Evolutionary conservation across 805 yeast genomes (phyloP).

Genomic region (Kluyveromyces starmeri): DNA sequence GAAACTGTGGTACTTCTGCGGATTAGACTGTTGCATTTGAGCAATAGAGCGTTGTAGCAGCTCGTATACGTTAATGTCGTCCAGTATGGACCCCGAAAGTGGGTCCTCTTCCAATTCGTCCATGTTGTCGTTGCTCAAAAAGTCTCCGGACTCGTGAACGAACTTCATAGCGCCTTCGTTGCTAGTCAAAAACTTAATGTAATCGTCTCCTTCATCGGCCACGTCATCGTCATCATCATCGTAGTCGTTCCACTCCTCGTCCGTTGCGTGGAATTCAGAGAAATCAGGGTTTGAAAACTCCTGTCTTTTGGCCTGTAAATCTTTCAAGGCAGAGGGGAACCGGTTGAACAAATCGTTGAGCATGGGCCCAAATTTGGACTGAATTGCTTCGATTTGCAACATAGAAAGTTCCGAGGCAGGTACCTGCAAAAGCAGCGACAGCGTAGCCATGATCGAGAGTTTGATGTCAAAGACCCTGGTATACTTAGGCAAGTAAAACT

Average conservation of each 20-base stretch:
- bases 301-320: slow-evolving; percentile 54
- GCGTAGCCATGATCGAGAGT: slow-evolving; percentile 57
- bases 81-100: slow-evolving; percentile 69
- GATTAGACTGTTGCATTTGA: slow-evolving; percentile 40
- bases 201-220: slow-evolving; percentile 33
- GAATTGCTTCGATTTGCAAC: slow-evolving; percentile 30
- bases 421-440: slow-evolving; percentile 36
- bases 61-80: slow-evolving; percentile 60
- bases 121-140: slow-evolving; percentile 41
- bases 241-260: slow-evolving; percentile 21
- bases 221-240: slow-evolving; percentile 32
- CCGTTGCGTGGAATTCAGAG: slow-evolving; percentile 25
- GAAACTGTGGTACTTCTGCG: slow-evolving; percentile 39
- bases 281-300: slow-evolving; percentile 37
- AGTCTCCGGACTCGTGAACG: slow-evolving; percentile 23
- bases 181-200: slow-evolving; percentile 38
- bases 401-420: slow-evolving; percentile 23
- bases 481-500: slow-evolving; percentile 36
- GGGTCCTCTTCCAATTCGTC: slow-evolving; percentile 81
- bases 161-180: slow-evolving; percentile 34
- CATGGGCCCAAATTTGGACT: slow-evolving; percentile 43
- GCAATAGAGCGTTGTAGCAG: slow-evolving; percentile 51
- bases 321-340: slow-evolving; percentile 64
- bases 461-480: slow-evolving; percentile 76
- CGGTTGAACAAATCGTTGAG: slow-evolving; percentile 45